Base-by-base conservation (phyloP, 768 basidiomycete species). In the Kwoniella dendrophila region DNA sequence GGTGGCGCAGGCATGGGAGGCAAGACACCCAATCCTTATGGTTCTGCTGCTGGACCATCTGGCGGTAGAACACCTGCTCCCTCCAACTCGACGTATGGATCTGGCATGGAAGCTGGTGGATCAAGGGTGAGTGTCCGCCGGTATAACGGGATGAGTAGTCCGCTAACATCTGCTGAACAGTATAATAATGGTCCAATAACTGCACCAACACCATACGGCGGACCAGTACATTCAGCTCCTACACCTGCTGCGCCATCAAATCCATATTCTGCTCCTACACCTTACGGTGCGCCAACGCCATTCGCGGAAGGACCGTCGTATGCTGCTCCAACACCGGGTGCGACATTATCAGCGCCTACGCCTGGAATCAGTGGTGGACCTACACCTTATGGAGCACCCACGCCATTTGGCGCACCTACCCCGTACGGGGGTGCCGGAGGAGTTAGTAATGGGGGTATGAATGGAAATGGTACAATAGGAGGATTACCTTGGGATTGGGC, bases 201-300 rank as follows among this genome's bases (percentile, higher is more conserved):
- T 22, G 68, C 67, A 6, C 67, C 74, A 5, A 64, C 58, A 12
- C 33, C 63, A 7, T 62, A 66, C 45, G 30, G 64, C 27, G 65
- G 58, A 27, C 67, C 72, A 7, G 59, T 63, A 24, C 56, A 63
- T 49, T 68, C 68, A 71, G 81, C 75, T 59, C 69, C 79, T 1
- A 74, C 81, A 8, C 82, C 81, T 16, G 82, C 82, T 2, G 79
- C 81, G 1, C 79, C 78, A 33, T 75, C 78, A 40, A 83, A 82
- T 5, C 82, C 83, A 8, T 76, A 69, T 53, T 55, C 64, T 2
- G 77, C 77, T 1, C 73, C 78, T 11, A 74, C 77, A 10, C 73
- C 75, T 0, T 76, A 78, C 61, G 64, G 64, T 36, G 73, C 71
- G 1, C 75, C 75, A 6, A 77, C 75, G 5, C 75, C 75, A 1